Evolutionary conservation across 1,139 yeast species (phyloP).

Genomic region (Dujonia santamariae): DNA sequence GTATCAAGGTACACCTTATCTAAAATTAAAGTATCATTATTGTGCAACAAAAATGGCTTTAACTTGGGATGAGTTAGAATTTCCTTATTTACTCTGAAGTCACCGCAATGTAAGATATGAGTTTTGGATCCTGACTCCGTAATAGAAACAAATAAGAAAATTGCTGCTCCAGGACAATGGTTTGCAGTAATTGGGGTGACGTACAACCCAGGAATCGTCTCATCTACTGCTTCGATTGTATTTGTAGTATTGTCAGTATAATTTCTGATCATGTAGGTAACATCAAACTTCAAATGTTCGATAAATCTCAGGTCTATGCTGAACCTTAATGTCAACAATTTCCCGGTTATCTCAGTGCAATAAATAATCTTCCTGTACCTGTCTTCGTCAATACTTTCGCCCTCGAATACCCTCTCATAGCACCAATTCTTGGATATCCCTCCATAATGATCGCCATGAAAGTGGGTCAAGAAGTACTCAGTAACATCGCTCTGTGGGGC

Average conservation of each 20-base stretch:
- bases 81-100: slow-evolving; percentile 67
- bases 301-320: slow-evolving; percentile 55
- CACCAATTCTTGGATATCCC: slow-evolving; percentile 80
- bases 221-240: slow-evolving; percentile 12
- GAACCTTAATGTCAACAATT: slow-evolving; percentile 51
- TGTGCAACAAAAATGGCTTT: slow-evolving; percentile 27
- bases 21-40: slow-evolving; percentile 8
- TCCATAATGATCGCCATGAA: slow-evolving; percentile 91
- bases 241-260: no score
- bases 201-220: slow-evolving; percentile 43
- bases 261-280: slow-evolving; percentile 27
- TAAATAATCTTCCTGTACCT: slow-evolving; percentile 46
- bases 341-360: slow-evolving; percentile 68
- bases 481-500: slow-evolving; percentile 43
- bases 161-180: slow-evolving; percentile 94
- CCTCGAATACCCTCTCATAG: slow-evolving; percentile 35
- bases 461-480: slow-evolving; percentile 70
- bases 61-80: slow-evolving; percentile 37
- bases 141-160: slow-evolving; percentile 65
- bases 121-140: slow-evolving; percentile 21
- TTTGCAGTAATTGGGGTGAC: slow-evolving; percentile 79
- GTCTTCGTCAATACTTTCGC: slow-evolving; percentile 31
- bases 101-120: slow-evolving; percentile 79
- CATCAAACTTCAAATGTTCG: slow-evolving; percentile 43
- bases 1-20: slow-evolving; percentile 80